phyloP scores from a whole-genome alignment of 2,329 filamentous ascomycete species.

The Botrytis sinoallii region DNA sequence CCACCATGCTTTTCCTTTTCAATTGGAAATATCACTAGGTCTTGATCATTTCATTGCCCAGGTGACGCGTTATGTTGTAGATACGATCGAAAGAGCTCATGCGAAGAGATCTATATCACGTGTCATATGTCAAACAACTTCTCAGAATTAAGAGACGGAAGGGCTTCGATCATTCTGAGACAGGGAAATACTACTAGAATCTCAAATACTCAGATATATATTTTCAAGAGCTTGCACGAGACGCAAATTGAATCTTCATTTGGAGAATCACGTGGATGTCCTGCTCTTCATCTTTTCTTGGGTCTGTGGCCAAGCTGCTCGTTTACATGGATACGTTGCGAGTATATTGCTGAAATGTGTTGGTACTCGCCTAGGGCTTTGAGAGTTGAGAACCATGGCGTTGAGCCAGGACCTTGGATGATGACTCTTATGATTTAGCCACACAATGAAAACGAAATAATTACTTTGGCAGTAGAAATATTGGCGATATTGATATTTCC shows the following conservation, averaged over 20 bases:
- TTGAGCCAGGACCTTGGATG: background rate
- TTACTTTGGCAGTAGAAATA: background rate
- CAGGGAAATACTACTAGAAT: background rate
- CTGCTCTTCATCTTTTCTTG: background rate
- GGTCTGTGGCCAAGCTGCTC: background rate
- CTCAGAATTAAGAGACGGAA: background rate
- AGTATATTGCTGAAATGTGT: background rate
- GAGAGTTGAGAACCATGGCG: background rate
- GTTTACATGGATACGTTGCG: background rate
- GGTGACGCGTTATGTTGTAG: background rate
- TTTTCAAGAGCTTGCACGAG: background rate
- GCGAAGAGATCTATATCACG: background rate
- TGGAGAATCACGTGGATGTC: background rate
- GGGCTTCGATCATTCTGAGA: background rate
- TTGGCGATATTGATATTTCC: background rate
- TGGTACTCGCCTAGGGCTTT: background rate
- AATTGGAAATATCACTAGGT: background rate
- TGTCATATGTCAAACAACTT: background rate
- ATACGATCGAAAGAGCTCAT: background rate
- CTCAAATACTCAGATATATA: background rate
- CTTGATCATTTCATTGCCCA: background rate
- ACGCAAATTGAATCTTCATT: background rate
- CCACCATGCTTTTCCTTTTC: accelerated
- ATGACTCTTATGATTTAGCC: background rate
- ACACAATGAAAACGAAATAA: background rate